Conservation (phyloP, 2,329 filamentous ascomycete species). For the Didymella exigua region DNA sequence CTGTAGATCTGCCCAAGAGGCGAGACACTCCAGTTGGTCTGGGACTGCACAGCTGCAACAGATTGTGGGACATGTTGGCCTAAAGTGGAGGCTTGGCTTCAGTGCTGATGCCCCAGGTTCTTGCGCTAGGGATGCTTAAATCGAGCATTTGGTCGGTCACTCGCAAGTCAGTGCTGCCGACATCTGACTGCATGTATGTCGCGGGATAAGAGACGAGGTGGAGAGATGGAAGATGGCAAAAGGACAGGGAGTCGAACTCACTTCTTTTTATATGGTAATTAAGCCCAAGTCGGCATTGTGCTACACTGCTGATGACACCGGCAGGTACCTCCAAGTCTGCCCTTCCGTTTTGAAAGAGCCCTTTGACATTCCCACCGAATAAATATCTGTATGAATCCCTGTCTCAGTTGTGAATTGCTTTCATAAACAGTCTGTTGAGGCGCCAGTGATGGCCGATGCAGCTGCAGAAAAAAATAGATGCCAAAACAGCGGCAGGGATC, state of each 20-base stretch:
- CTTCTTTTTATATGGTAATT: not conserved
- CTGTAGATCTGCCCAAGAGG: not conserved
- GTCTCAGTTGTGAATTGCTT: no score
- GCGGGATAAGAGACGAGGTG: not conserved
- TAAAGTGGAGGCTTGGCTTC: not conserved
- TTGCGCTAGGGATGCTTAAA: not conserved
- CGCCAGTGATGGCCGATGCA: no score
- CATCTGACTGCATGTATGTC: not conserved
- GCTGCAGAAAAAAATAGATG: no score
- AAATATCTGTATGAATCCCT: no score
- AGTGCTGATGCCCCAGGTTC: not conserved
- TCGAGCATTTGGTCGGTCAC: not conserved
- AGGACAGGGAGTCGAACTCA: not conserved
- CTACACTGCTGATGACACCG: not conserved
- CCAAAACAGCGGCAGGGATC: no score
- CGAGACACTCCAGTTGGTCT: not conserved
- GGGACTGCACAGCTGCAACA: not conserved
- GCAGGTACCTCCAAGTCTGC: not conserved
- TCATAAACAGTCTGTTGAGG: no score
- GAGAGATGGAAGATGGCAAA: not conserved
- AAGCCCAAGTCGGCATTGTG: not conserved
- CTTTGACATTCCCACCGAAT: no score
- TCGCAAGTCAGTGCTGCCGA: not conserved
- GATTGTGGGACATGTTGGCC: not conserved
- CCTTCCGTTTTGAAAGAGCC: not conserved